Percentiles rank a stretch among this genome's conserved stretches.
phyloP scores from a whole-genome alignment of 495 filamentous ascomycete species.

The Penicillium cataractarum region DNA sequence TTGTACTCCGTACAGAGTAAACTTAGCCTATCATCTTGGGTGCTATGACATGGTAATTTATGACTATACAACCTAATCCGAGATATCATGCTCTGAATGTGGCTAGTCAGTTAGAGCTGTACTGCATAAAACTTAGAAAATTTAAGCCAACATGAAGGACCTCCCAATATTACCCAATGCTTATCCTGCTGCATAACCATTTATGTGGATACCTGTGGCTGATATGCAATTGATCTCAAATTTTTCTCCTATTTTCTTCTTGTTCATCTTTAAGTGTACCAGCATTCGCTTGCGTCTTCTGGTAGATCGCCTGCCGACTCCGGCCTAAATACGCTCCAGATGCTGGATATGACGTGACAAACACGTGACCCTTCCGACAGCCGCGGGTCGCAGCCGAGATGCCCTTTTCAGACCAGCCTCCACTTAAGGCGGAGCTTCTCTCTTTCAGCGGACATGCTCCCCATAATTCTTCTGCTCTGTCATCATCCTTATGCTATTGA shows the following conservation, averaged over 20 bases:
- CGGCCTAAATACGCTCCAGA: background rate
- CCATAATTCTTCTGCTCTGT: background rate
- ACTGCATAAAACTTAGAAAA: too few species aligned
- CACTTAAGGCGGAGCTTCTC: slow-evolving; percentile 7
- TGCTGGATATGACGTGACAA: slow-evolving; percentile 5
- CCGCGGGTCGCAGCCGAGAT: slow-evolving; percentile 11
- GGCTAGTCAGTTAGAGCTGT: background rate
- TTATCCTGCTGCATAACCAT: too few species aligned
- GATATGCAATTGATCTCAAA: background rate
- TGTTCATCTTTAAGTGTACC: background rate
- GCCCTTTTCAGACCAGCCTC: slow-evolving; percentile 6
- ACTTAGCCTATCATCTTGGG: too few species aligned
- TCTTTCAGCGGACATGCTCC: slow-evolving; percentile 3
- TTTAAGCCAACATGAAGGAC: too few species aligned
- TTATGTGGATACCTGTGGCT: background rate
- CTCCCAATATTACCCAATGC: too few species aligned
- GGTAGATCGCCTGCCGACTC: background rate
- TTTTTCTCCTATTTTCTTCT: background rate
- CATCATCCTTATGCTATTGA: slow-evolving; percentile 5
- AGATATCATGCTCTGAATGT: background rate
- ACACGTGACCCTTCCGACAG: slow-evolving; percentile 11
- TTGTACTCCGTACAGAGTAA: too few species aligned
- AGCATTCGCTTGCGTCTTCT: background rate
- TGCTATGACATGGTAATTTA: background rate
- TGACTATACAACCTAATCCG: background rate